Percentiles rank a stretch among this genome's conserved stretches.
Evolutionary conservation across 2,329 filamentous ascomycete species (phyloP).

Genomic region (Hypoxylon sp.): DNA sequence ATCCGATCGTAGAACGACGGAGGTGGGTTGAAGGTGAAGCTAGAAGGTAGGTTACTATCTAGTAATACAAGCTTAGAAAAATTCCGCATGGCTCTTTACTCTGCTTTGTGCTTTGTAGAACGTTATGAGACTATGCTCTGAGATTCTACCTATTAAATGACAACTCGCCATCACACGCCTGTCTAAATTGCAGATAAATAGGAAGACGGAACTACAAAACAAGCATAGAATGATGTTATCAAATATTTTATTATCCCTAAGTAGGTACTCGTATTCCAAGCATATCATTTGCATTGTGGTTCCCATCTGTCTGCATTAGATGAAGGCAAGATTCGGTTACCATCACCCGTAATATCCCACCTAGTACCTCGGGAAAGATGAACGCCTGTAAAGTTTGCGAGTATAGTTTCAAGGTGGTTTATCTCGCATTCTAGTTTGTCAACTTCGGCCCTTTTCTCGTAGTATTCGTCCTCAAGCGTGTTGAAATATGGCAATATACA

Average conservation of each 20-base stretch:
- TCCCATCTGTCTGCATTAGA: neutral
- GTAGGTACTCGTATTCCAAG: neutral
- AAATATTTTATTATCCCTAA: neutral
- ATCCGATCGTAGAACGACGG: constrained; percentile 13
- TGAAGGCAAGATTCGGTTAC: neutral
- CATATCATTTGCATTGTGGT: neutral
- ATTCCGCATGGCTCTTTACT: neutral
- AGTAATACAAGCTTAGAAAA: constrained; percentile 3
- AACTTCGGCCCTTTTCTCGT: neutral
- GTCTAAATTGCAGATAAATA: neutral
- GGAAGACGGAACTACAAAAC: neutral
- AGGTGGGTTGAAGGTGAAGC: constrained; percentile 24
- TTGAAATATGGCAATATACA: neutral
- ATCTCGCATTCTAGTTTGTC: constrained; percentile 19
- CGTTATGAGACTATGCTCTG: neutral
- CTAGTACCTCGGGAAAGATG: neutral
- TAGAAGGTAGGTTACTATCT: constrained; percentile 17
- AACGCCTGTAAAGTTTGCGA: constrained; percentile 4
- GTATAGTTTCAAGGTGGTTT: constrained; percentile 14
- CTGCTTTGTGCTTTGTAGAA: neutral
- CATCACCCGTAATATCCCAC: neutral
- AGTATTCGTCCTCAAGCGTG: constrained; percentile 23
- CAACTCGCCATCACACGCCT: neutral
- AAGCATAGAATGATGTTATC: neutral
- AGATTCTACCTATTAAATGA: neutral